Percentiles rank a stretch among this genome's conserved stretches.
These are phyloP conservation scores for Yarrowia sp. DNA, from an alignment of 805 yeast species.

Conservation along the genomic window DNA sequence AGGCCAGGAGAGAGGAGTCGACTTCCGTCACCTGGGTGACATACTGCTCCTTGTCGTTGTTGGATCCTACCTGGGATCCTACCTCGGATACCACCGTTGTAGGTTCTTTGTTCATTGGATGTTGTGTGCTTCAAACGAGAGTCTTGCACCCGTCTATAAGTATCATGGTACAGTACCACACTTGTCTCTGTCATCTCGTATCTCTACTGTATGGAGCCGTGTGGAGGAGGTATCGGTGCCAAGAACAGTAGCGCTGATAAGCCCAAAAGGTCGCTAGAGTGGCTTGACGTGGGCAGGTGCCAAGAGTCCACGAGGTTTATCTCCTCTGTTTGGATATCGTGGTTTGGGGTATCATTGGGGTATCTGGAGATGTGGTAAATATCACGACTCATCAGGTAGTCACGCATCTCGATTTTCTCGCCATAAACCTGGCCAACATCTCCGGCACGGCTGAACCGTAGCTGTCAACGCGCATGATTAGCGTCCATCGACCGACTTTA, in stretches of 20 bases:
- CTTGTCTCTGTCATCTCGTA: no score
- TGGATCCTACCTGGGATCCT: not conserved
- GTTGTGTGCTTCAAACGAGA: no score
- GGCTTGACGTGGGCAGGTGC: not conserved
- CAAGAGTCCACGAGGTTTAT: not conserved
- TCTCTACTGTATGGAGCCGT: constrained; percentile 11
- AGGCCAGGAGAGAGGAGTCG: not conserved
- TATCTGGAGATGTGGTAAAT: no score
- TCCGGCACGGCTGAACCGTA: constrained; percentile 2
- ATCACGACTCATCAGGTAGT: no score
- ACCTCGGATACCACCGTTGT: no score
- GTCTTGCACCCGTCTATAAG: no score
- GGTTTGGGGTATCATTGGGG: no score
- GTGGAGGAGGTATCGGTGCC: not conserved
- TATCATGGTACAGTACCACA: no score
- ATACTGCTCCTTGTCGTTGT: not conserved
- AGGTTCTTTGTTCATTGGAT: no score
- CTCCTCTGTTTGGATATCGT: no score
- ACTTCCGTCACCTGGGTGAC: not conserved
- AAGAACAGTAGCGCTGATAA: not conserved
- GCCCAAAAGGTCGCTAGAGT: not conserved
- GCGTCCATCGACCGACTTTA: not conserved
- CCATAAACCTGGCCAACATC: not conserved
- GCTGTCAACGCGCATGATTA: not conserved
- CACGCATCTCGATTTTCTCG: no score